Evolutionary conservation across 225 moss, liverwort and hornwort species (phyloP).

Genomic region (Takakia lepidozioides): DNA sequence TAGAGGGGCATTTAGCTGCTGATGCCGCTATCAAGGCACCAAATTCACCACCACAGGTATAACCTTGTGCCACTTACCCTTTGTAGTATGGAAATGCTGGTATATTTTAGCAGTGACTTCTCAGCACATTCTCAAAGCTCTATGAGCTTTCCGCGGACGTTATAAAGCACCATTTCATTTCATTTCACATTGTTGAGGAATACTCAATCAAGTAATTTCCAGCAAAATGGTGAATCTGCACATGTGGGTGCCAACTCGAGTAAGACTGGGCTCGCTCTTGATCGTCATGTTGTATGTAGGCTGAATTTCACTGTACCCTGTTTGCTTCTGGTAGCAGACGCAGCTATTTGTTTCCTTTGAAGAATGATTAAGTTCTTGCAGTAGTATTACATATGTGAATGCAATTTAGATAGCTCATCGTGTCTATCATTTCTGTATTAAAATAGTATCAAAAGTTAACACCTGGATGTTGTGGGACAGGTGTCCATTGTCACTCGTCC

Average conservation of each 20-base stretch:
- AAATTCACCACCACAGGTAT: constrained; percentile 5
- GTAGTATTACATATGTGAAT: not conserved
- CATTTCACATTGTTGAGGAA: no score
- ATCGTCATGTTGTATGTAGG: not conserved
- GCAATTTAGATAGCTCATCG: not conserved
- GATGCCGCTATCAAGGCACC: constrained; percentile 5
- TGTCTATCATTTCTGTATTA: no score
- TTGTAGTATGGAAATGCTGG: not conserved
- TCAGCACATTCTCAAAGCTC: not conserved
- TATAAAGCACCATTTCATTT: not conserved
- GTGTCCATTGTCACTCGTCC: constrained; percentile 25
- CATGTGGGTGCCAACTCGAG: no score
- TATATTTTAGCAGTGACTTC: not conserved
- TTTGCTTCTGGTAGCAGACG: not conserved
- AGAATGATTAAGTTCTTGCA: not conserved
- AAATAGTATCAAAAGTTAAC: not conserved
- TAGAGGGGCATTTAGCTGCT: constrained; percentile 39
- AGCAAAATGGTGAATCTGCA: no score
- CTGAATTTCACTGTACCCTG: not conserved
- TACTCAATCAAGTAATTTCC: no score
- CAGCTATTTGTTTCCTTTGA: not conserved
- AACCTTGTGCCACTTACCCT: not conserved
- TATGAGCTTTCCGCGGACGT: not conserved
- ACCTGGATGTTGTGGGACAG: constrained; percentile 17
- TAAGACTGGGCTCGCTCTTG: no score